Evolutionary conservation across 2,329 filamentous ascomycete species (phyloP), one percentile per base, ranked within the genome.

Genomic region (Colletotrichum destructivum): DNA sequence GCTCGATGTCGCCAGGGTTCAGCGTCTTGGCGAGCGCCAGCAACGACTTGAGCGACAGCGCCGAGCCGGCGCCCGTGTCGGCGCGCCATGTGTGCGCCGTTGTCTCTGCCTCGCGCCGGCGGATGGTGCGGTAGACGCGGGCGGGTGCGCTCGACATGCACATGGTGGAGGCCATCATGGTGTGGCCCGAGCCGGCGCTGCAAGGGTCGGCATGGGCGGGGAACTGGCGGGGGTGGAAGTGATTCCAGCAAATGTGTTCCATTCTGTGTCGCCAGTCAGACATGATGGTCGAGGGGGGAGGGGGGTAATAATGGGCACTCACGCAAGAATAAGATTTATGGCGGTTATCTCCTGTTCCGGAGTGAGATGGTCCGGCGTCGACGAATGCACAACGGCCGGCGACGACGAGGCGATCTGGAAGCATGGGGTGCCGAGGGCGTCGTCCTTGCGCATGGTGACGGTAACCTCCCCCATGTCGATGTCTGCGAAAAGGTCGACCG

Each of bases 271-370:
- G 8, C 5, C 7, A 40, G 26, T 40, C 26, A 40, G 21, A 18
- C 15, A 6, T 23, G 2, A 3, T 0, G 18, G 0, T 13, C 40
- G 4, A 26, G 3, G 8, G n/a, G 2, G 6, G 6, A n/a, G 40
- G 18, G 8, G 15, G 44, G 18, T 9, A 15, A 38, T 23, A 62
- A 47, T 4, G 40, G 8, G 69, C 31, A 12, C 85, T 74, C 80
- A 88, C 87, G 84, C 83, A 26, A 89, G 80, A 68, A 89, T 87
- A 64, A 89, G 88, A 78, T 89, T 88, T 73, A 89, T 83, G 21
- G 82, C 85, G 54, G 81, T 79, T 52, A 85, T 82, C 42, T 84
- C 85, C 75, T 88, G 82, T 4, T 79, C 78, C 1, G 78, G 76
- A 6, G 79, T 82, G 69, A 82, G 77, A 57, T 78, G 78, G 15